Base-by-base conservation (phyloP, 1,284 basidiomycete genomes). In the Mycosarcoma maydis region DNA sequence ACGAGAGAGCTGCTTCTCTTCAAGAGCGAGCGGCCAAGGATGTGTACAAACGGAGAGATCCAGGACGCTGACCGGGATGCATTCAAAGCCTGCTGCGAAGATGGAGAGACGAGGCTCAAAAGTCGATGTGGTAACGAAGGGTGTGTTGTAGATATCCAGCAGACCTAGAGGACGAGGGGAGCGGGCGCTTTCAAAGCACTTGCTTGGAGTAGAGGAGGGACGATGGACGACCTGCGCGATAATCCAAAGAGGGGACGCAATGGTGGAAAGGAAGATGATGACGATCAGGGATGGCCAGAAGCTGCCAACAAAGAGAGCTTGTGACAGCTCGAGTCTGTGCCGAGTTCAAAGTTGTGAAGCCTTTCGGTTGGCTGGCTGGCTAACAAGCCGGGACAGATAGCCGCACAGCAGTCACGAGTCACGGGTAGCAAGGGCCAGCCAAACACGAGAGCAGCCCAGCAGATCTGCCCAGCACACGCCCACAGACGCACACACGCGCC, bases 141-240 rank as follows among this genome's bases (percentile, higher is more conserved):
- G 16, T 3, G 29, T 26, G 43, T 30, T 27, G 36, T 46, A 19
- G 41, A 17, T 36, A 17, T 26, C 27, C 27, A 3, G 19, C 24
- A 20, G 29, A 33, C 20, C n/a, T 6, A 39, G 40, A 51, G 30
- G 29, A 32, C 27, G 36, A 27, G 16, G 36, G 26, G 22, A 49
- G 52, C 52, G 45, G 42, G 45, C 36, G 50, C 61, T 65, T 53
- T 65, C 61, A 57, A 65, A 65, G 54, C 61, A 57, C 61, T 37
- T 47, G 39, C 34, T 48, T 14, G 32, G 20, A 17, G 36, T n/a
- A 10, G 16, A 22, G n/a, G 29, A 26, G 27, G 43, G 45, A 57
- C 44, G 60, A 57, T 49, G 45, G 39, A 52, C 60, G 56, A 64
- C 54, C 60, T 57, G 44, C 46, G 58, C 27, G 49, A n/a, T n/a